Evolutionary conservation across 192 early-diverging fungal genomes (phyloP).

Genomic region (Coemansia sp.): DNA sequence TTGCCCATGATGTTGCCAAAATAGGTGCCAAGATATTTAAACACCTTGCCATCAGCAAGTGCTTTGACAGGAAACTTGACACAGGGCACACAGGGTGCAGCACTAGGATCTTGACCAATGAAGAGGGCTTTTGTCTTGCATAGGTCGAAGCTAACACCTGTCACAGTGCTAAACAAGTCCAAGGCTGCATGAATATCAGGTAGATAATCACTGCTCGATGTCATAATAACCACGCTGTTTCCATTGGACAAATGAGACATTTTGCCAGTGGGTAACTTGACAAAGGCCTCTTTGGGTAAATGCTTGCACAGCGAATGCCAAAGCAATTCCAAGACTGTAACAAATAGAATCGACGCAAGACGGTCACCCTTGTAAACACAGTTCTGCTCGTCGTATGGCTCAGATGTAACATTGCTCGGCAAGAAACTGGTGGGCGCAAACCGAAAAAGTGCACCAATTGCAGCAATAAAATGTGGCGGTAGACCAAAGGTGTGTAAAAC

Average conservation of each 20-base stretch:
- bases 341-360: neutral
- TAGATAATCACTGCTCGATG: neutral
- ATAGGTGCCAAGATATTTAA: neutral
- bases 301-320: neutral
- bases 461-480: neutral
- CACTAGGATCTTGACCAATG: neutral
- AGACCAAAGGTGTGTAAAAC: neutral
- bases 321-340: neutral
- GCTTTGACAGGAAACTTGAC: neutral
- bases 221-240: neutral
- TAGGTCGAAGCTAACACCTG: neutral
- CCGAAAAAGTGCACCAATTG: neutral
- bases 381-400: neutral
- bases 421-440: neutral
- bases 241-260: neutral
- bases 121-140: neutral
- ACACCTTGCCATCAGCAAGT: neutral
- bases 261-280: neutral
- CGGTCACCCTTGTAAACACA: neutral
- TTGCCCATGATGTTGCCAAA: neutral
- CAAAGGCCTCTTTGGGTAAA: neutral
- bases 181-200: neutral
- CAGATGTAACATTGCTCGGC: neutral
- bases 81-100: neutral
- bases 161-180: neutral